Evolutionary conservation across 129 eudicot species (phyloP).

Genomic region (Scalesia atractyloides): DNA sequence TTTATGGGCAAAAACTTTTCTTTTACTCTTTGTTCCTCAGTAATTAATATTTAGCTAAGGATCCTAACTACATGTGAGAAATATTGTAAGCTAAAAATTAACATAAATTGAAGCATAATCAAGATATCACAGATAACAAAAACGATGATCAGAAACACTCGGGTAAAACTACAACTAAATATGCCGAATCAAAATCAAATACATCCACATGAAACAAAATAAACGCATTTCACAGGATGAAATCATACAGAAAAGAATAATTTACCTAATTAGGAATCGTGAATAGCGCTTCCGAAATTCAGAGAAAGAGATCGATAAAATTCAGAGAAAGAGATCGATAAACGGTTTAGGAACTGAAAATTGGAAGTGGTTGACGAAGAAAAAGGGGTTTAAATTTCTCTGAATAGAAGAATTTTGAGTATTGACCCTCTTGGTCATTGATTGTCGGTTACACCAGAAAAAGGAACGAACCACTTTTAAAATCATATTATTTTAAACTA

Average conservation of each 20-base stretch:
- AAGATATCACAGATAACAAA: too few relatives aligned
- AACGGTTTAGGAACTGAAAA: neutral
- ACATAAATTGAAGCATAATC: neutral
- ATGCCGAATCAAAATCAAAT: neutral
- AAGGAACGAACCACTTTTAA: neutral
- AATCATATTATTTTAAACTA: neutral
- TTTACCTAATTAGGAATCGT: conserved; percentile 23
- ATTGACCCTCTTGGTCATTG: conserved; percentile 13
- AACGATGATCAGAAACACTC: conserved; percentile 12
- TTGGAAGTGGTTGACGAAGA: conserved; percentile 9
- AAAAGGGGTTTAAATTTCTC: conserved; percentile 19
- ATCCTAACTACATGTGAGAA: conserved; percentile 8
- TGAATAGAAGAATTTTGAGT: neutral
- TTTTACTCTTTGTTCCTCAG: neutral
- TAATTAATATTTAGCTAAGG: neutral
- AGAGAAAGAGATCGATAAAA: conserved; percentile 9
- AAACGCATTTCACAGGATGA: neutral
- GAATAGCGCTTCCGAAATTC: conserved; percentile 19
- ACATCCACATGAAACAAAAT: neutral
- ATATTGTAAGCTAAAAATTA: conserved; percentile 4
- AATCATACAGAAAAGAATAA: conserved; percentile 6
- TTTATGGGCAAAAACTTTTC: neutral
- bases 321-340: conserved; percentile 4
- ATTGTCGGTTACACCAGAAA: conserved; percentile 37
- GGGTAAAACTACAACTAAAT: conserved; percentile 4